Evolutionary conservation across 495 filamentous ascomycete species (phyloP).

Genomic region (Endocarpon pusillum): DNA sequence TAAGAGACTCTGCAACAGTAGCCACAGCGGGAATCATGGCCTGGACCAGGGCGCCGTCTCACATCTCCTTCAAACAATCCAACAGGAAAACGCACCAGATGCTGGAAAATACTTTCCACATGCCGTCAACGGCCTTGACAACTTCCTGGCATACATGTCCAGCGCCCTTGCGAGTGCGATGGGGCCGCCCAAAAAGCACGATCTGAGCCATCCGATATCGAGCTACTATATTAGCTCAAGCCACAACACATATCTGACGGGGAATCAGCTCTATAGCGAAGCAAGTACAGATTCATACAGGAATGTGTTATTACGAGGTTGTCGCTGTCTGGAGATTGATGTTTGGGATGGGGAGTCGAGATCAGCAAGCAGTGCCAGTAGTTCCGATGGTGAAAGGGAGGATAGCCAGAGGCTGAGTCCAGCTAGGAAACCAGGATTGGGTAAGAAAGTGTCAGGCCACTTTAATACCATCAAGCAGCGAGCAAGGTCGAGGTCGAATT

Average conservation of each 20-base stretch:
- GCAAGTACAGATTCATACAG: conserved; percentile 69
- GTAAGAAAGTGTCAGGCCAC: no score
- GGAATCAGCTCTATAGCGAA: conserved; percentile 77
- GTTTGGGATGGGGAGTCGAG: conserved; percentile 70
- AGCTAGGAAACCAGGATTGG: no score
- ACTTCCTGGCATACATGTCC: conserved; percentile 44
- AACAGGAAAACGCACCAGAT: conserved; percentile 8
- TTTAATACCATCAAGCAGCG: no score
- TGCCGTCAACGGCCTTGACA: conserved; percentile 23
- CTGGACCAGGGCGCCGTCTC: conserved; percentile 2
- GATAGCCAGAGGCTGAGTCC: conserved; percentile 14
- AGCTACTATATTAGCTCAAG: conserved; percentile 86
- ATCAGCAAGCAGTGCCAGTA: conserved; percentile 16
- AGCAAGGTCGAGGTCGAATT: no score
- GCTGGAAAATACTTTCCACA: conserved; percentile 4
- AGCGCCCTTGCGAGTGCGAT: conserved; percentile 31
- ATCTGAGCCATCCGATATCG: conserved; percentile 50
- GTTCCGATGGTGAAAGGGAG: conserved; percentile 12
- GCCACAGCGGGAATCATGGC: conserved; percentile 1
- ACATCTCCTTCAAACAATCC: conserved; percentile 15
- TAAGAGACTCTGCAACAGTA: conserved; percentile 1
- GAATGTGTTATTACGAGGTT: conserved; percentile 66
- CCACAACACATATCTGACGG: conserved; percentile 89
- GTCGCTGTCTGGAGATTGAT: conserved; percentile 87
- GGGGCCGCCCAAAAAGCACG: conserved; percentile 19